phyloP scores from a whole-genome alignment of 148 eudicot species.

The Amaranthus hypochondriacus region DNA sequence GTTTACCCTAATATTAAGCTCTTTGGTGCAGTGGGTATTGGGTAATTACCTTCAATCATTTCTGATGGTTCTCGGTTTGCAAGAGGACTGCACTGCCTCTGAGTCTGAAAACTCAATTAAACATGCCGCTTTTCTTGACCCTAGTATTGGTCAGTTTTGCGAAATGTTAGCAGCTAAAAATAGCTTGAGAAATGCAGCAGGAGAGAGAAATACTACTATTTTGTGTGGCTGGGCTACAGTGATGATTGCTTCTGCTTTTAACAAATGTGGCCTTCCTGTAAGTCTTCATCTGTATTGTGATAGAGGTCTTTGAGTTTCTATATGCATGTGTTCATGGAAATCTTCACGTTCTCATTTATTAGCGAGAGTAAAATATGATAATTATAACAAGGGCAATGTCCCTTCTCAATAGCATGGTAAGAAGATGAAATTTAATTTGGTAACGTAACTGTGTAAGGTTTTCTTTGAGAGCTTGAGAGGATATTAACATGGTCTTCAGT shows the following conservation, averaged over 20 bases:
- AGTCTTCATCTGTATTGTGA: constrained; percentile 32
- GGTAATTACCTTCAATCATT: constrained; percentile 67
- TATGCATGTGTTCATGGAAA: background rate
- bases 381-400: background rate
- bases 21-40: constrained; percentile 61
- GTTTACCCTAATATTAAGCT: constrained; percentile 13
- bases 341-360: background rate
- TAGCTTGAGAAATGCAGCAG: constrained; percentile 74
- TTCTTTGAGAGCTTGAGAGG: background rate
- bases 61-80: constrained; percentile 50
- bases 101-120: constrained; percentile 32
- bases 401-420: background rate
- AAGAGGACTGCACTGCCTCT: constrained; percentile 31
- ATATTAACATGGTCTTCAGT: background rate
- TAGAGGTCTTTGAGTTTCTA: background rate
- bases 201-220: constrained; percentile 64
- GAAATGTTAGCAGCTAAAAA: constrained; percentile 66
- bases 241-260: constrained; percentile 63
- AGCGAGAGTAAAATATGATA: background rate
- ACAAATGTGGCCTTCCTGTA: constrained; percentile 84
- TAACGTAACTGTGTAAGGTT: background rate
- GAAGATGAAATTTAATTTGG: background rate
- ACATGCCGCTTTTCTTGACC: constrained; percentile 58
- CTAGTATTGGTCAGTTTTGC: constrained; percentile 87
- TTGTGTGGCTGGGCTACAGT: constrained; percentile 64